Percentiles rank a stretch among this genome's conserved stretches.
Conservation (phyloP, 2,329 filamentous ascomycete species). For the Dactylellina sp. region DNA sequence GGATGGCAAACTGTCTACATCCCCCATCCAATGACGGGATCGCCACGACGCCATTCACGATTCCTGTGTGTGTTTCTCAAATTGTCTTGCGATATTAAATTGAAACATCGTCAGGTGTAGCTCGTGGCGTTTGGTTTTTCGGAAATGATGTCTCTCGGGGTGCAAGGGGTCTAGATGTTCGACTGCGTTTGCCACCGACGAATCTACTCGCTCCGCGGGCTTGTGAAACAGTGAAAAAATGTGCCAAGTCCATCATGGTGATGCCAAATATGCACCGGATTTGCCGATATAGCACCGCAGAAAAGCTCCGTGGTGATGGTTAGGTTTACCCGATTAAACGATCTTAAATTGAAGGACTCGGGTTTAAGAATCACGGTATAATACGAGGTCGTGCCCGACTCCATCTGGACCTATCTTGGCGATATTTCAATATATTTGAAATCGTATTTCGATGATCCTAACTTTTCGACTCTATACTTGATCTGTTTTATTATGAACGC, state of each 20-base stretch:
- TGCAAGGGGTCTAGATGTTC: too few species aligned
- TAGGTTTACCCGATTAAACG: slow-evolving; percentile 17
- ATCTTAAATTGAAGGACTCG: not conserved
- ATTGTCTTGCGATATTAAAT: too few species aligned
- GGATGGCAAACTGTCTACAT: too few species aligned
- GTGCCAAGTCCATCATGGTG: slow-evolving; percentile 6
- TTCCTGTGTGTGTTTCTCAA: not conserved
- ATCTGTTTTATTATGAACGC: too few species aligned
- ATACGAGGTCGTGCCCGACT: not conserved
- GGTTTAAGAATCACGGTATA: not conserved
- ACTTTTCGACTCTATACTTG: too few species aligned
- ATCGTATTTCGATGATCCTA: too few species aligned
- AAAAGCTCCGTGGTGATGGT: slow-evolving; percentile 16
- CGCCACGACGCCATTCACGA: not conserved
- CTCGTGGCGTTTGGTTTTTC: too few species aligned
- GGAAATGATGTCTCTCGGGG: too few species aligned
- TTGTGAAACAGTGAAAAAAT: not conserved
- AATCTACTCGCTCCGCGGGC: not conserved
- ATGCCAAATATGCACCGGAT: slow-evolving; percentile 24
- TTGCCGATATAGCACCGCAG: slow-evolving; percentile 24
- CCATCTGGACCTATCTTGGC: not conserved
- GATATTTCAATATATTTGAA: slow-evolving; percentile 6
- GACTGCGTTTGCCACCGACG: slow-evolving; percentile 2
- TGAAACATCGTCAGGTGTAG: too few species aligned
- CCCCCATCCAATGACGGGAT: too few species aligned